Base-by-base conservation (phyloP, 2,329 filamentous ascomycete species). In the Alternaria arbusti region DNA sequence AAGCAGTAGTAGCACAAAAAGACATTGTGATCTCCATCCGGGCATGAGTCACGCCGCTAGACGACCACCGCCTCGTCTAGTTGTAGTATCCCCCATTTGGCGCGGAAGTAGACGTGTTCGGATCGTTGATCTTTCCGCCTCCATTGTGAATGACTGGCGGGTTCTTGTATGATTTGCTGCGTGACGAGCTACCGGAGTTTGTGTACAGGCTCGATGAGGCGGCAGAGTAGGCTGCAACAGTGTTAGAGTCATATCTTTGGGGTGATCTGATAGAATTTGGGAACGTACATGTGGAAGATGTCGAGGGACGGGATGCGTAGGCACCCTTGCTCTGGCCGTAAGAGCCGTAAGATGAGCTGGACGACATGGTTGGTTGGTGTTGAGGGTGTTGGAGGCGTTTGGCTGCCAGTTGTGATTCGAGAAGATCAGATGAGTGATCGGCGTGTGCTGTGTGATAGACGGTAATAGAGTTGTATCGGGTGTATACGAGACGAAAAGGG, bases 1-100 rank as follows among this genome's bases (percentile, higher is more conserved):
- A 43, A 44, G 4, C 8, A 20, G 6, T 44, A 26, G 32, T 2
- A 1, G 7, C 9, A 17, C 30, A 36, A 30, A 15, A 2, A 15
- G n/a, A 40, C 36, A 28, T 13, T 5, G 6, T 20, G 6, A n/a
- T 25, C 23, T 12, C 23, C n/a, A 10, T 13, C n/a, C 25, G 4
- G 11, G 10, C 40, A 32, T 32, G 32, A 63, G 17, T 55, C 56
- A 45, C 2, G 7, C 36, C 40, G 4, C 10, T 15, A 12, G n/a
- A 50, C 5, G 8, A 4, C 28, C 10, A 23, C 5, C 11, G 4
- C 9, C 17, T 51, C n/a, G 22, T 26, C 55, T 66, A 78, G 5
- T 73, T 68, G 58, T 78, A 75, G 62, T 78, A 78, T 0, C 74
- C 72, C 3, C 71, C 69, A 55, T 77, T 74, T 1, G 68, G 69